These are phyloP conservation scores for Apiotrichum gamsii DNA, from an alignment of 1,284 basidiomycete genomes.

Conservation along the genomic window DNA sequence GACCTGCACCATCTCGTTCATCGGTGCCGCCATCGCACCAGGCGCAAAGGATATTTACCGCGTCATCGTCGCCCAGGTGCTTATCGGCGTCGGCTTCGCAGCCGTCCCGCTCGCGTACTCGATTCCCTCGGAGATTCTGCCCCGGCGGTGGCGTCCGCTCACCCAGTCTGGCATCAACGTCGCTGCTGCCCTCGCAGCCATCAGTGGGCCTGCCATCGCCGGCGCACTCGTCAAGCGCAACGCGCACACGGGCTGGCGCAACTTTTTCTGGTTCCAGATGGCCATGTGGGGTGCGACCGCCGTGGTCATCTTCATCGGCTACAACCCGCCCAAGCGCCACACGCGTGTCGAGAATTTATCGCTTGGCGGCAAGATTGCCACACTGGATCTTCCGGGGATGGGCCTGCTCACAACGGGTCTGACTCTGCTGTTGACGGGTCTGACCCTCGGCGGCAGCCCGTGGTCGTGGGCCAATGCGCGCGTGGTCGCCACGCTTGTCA, in stretches of 20 bases:
- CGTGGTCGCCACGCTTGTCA: conserved; percentile 4
- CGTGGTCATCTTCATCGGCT: conserved; percentile 1
- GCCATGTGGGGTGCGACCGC: conserved; percentile 6
- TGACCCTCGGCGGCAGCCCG: conserved; percentile 8
- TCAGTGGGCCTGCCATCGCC: neutral
- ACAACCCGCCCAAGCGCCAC: conserved; percentile 14
- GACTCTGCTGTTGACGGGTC: conserved; percentile 1
- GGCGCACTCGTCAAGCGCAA: neutral
- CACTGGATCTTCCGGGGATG: conserved; percentile 7
- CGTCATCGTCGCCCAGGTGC: conserved; percentile 8
- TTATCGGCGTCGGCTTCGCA: conserved; percentile 11
- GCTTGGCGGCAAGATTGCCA: conserved; percentile 3
- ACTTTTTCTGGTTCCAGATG: conserved; percentile 14
- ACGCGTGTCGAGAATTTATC: conserved; percentile 7
- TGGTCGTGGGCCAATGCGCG: conserved; percentile 9
- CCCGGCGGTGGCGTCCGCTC: conserved; percentile 4
- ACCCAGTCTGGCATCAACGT: conserved; percentile 4
- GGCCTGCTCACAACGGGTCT: conserved; percentile 2
- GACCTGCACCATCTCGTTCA: conserved; percentile 7
- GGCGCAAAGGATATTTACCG: conserved; percentile 11
- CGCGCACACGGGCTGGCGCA: conserved; percentile 2
- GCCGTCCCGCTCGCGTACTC: conserved; percentile 9
- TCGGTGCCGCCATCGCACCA: conserved; percentile 11
- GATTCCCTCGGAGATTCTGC: conserved; percentile 12
- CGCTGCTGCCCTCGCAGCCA: conserved; percentile 1